Base-by-base conservation (phyloP, 2,329 filamentous ascomycete species). In the Talaromyces atroroseus region DNA sequence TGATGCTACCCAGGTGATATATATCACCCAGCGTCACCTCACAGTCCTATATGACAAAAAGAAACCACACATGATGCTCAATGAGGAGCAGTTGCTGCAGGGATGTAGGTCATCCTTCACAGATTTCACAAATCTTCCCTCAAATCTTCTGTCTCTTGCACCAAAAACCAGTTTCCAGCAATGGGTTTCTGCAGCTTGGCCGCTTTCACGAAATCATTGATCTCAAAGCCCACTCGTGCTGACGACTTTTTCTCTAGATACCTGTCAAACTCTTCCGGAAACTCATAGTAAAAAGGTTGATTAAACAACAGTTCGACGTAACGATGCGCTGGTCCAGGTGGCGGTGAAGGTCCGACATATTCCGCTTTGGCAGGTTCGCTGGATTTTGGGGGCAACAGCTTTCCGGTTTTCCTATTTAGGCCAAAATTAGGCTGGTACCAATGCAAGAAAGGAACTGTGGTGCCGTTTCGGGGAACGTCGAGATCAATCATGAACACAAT, bases 81-180 rank as follows among this genome's bases (percentile, higher is more conserved):
- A 40, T 40, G 2, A 16, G 14, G n/a, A 18, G n/a, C 36, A n/a
- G n/a, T 18, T 40, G 1, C 5, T n/a, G 10, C 4, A 14, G 14
- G 3, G 12, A 44, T 23, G 40, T 44, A 44, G 23, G 40, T 44
- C 5, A 23, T 44, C 36, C n/a, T 40, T 20, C 16, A 40, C 5
- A 26, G 5, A 51, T 14, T 34, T 10, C 18, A 32, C 40, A 40
- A 14, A 44, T 52, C 36, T 3, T 52, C 21, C 38, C 38, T 44
- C 18, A 42, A 16, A n/a, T 49, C 26, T 11, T 49, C 45, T 5
- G 21, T 23, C 23, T 52, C 21, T 24, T 52, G 38, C 24, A 57
- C 45, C 21, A 57, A 24, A 42, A 57, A 57, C 49, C 55, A 57
- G 44, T 53, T 57, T 26, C 55, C 55, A 23, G 55, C 55, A 40